phyloP scores from a whole-genome alignment of 352 stramenopile species.

The Hyaloperonospora brassicae region DNA sequence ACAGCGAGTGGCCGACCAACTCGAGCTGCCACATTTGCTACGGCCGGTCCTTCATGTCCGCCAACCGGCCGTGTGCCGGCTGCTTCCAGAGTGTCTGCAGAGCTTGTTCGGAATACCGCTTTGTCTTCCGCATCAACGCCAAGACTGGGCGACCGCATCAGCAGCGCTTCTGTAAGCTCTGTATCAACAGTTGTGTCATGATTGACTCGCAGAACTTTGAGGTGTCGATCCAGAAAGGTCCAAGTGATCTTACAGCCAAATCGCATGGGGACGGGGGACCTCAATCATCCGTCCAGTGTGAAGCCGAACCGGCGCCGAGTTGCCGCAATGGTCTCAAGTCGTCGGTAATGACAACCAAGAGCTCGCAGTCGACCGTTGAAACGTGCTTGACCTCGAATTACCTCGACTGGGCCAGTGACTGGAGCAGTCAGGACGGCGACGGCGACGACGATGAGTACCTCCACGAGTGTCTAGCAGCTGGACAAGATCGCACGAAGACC shows the following conservation, averaged over 20 bases:
- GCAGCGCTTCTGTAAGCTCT: slow-evolving; percentile 41
- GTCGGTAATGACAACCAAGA: slow-evolving; percentile 6
- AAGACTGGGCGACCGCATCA: slow-evolving; percentile 29
- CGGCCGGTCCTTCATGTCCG: slow-evolving; percentile 32
- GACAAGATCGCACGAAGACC: slow-evolving; percentile 10
- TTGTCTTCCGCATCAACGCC: slow-evolving; percentile 38
- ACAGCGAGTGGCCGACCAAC: slow-evolving; percentile 29
- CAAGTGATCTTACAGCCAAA: slow-evolving; percentile 8
- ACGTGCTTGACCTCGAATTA: slow-evolving; percentile 31
- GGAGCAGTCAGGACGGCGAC: slow-evolving; percentile 33
- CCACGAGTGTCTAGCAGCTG: slow-evolving; percentile 11
- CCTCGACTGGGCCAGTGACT: slow-evolving; percentile 30
- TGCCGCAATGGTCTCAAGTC: slow-evolving; percentile 19
- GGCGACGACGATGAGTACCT: slow-evolving; percentile 32
- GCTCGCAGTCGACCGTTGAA: slow-evolving; percentile 21
- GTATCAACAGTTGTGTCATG: slow-evolving; percentile 32
- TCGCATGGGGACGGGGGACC: too few species aligned
- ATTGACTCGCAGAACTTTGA: slow-evolving; percentile 29
- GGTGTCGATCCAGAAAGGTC: slow-evolving; percentile 20
- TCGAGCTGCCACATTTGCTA: slow-evolving; percentile 40
- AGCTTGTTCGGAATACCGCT: slow-evolving; percentile 38
- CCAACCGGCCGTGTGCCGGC: slow-evolving; percentile 31
- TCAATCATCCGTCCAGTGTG: too few species aligned
- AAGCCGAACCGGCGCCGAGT: slow-evolving; percentile 6
- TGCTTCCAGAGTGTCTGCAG: slow-evolving; percentile 45